Percentiles rank a stretch among this genome's conserved stretches.
phyloP scores from a whole-genome alignment of 2,329 filamentous ascomycete genomes.

The Curvularia spicifera region DNA sequence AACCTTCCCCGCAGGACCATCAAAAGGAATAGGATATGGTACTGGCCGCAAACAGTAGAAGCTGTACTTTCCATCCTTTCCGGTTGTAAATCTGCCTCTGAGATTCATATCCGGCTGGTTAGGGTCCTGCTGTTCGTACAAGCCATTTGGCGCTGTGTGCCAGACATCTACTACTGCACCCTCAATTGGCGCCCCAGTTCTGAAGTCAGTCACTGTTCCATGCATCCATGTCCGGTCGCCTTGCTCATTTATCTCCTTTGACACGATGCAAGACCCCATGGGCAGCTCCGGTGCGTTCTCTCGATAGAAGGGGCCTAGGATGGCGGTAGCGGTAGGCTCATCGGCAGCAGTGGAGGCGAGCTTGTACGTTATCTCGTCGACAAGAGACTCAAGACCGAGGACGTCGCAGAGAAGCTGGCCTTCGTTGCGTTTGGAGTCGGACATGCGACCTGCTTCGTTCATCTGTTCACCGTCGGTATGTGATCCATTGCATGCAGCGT shows the following conservation, averaged over 20 bases:
- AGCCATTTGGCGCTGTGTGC: constrained; percentile 76
- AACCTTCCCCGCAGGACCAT: constrained; percentile 66
- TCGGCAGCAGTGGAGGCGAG: constrained; percentile 59
- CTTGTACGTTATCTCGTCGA: constrained; percentile 81
- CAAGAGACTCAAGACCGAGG: constrained; percentile 64
- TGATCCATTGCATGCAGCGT: neutral
- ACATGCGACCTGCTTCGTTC: constrained; percentile 69
- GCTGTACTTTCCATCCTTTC: constrained; percentile 66
- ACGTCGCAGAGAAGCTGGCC: constrained; percentile 66
- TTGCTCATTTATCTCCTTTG: constrained; percentile 51
- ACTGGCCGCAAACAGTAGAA: constrained; percentile 54
- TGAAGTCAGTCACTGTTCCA: constrained; percentile 64
- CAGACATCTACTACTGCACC: constrained; percentile 76
- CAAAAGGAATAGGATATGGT: constrained; percentile 61
- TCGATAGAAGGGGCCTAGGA: constrained; percentile 86
- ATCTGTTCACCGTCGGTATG: constrained; percentile 47
- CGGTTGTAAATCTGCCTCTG: constrained; percentile 73
- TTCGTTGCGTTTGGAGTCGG: constrained; percentile 67
- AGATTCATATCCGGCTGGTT: constrained; percentile 75
- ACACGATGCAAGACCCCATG: constrained; percentile 72
- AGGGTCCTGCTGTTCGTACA: constrained; percentile 73
- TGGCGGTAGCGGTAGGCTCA: constrained; percentile 72
- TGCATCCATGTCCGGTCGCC: constrained; percentile 69
- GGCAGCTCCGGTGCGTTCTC: constrained; percentile 71
- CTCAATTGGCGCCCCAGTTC: constrained; percentile 68